Percentiles rank a stretch among this genome's conserved stretches.
Evolutionary conservation across 2,329 filamentous ascomycete genomes (phyloP).

Genomic region (Colletotrichum camelliae): DNA sequence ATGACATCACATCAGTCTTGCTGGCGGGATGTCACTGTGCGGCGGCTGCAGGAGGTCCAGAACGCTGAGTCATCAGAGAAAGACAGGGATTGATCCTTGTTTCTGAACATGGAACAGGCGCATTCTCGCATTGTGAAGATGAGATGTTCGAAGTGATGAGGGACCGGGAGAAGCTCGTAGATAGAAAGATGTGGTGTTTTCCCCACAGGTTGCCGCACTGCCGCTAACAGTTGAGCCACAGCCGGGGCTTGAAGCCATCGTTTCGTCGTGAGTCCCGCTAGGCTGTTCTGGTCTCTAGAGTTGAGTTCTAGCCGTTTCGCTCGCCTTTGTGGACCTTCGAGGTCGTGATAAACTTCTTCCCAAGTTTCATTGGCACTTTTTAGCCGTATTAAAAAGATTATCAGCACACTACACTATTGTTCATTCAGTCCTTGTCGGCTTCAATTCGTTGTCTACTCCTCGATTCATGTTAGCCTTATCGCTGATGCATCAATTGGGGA

Average conservation of each 20-base stretch:
- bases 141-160: neutral
- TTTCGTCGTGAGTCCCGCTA: neutral
- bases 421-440: neutral
- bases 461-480: neutral
- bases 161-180: neutral
- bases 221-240: neutral
- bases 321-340: neutral
- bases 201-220: neutral
- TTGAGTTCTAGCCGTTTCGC: neutral
- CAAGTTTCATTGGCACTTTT: no score
- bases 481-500: neutral
- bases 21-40: constrained; percentile 12
- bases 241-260: neutral
- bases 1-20: constrained; percentile 22
- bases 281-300: neutral
- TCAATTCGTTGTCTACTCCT: neutral
- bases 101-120: neutral
- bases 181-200: neutral
- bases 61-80: neutral
- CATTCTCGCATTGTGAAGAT: neutral
- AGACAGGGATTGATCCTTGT: constrained; percentile 1
- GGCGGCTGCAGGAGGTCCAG: neutral
- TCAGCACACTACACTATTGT: no score
- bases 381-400: no score
- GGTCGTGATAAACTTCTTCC: neutral